Evolutionary conservation across 345 rosid species (phyloP).

Genomic region (Gossypium sturtianum): DNA sequence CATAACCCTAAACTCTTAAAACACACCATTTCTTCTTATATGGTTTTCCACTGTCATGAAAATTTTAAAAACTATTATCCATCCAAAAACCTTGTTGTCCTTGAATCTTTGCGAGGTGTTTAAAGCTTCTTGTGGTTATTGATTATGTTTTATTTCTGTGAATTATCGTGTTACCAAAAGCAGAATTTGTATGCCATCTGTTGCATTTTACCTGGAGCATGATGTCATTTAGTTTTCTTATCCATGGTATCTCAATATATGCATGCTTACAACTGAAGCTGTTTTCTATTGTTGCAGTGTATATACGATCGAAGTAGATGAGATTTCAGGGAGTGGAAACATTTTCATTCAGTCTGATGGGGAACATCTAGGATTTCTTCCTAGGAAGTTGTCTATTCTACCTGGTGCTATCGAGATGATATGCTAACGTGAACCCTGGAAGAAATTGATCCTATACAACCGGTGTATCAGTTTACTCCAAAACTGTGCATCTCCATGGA

Average conservation of each 20-base stretch:
- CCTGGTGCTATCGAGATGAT: conserved; percentile 79
- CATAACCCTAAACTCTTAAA: background rate
- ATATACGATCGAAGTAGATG: conserved; percentile 67
- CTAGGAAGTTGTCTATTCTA: conserved; percentile 60
- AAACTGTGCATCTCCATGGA: conserved; percentile 3
- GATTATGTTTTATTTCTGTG: background rate
- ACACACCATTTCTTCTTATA: background rate
- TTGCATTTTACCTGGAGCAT: background rate
- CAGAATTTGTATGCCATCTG: background rate
- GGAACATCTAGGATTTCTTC: conserved; percentile 83
- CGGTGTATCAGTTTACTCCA: background rate
- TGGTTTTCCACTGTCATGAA: background rate
- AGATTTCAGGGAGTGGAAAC: conserved; percentile 45
- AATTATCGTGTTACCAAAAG: background rate
- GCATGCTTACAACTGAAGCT: background rate
- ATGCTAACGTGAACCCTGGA: conserved; percentile 29
- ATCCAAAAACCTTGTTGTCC: background rate
- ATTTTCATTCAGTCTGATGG: conserved; percentile 93
- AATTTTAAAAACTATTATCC: background rate
- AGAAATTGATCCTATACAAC: background rate
- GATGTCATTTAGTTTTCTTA: background rate
- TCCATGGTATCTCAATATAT: background rate
- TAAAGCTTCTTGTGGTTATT: background rate
- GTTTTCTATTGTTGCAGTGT: conserved; percentile 40
- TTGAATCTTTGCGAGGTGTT: background rate